Percentiles rank a stretch among this genome's conserved stretches.
These are phyloP conservation scores for Melaleuca quinquenervia DNA, from an alignment of 345 rosid species.

Conservation along the genomic window DNA sequence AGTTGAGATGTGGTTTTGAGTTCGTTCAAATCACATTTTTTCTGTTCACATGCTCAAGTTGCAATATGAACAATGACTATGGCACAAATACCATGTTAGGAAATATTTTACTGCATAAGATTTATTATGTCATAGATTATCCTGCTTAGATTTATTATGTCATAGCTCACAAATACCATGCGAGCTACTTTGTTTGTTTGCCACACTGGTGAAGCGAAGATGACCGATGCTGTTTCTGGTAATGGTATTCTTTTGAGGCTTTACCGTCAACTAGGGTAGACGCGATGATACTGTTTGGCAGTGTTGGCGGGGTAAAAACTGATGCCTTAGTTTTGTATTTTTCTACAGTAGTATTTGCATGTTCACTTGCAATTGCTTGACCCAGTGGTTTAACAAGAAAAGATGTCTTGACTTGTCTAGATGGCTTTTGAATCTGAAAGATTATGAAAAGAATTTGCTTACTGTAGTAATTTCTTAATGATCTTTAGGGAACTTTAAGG, in stretches of 20 bases:
- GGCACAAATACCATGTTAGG: not conserved
- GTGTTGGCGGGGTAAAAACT: not conserved
- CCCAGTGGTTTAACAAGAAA: not conserved
- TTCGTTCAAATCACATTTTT: not conserved
- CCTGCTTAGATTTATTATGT: not conserved
- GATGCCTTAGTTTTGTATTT: not conserved
- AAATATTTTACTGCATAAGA: not conserved
- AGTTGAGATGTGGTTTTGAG: not conserved
- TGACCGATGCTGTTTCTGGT: not conserved
- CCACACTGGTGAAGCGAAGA: not conserved
- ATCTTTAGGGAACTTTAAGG: constrained; percentile 49
- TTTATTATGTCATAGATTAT: not conserved
- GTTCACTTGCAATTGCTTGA: not conserved
- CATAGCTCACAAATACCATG: no score
- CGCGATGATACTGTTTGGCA: not conserved
- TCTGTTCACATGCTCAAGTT: not conserved
- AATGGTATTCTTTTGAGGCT: not conserved
- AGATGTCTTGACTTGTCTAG: not conserved
- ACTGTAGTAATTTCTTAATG: not conserved
- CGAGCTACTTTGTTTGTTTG: not conserved
- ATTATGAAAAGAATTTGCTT: not conserved
- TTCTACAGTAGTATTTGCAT: not conserved
- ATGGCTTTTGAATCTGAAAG: not conserved
- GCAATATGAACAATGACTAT: not conserved
- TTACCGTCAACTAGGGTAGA: not conserved